Conservation (phyloP, 2,329 filamentous ascomycete species). For the Alternaria gansuensis region DNA sequence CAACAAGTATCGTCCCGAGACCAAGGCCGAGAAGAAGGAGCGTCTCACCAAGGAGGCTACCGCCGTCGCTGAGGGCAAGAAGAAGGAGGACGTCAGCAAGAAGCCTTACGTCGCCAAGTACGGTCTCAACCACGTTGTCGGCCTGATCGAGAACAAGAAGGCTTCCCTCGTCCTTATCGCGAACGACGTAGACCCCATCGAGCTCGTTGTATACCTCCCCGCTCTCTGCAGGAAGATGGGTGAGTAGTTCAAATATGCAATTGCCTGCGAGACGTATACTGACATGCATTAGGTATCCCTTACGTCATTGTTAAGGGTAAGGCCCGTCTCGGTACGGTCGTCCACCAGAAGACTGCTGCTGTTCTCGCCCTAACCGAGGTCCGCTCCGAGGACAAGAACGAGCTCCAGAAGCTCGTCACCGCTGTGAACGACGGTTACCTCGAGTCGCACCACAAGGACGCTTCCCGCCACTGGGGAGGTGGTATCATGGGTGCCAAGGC, state of each 20-base stretch:
- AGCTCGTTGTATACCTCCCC: conserved; percentile 98
- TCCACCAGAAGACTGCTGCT: conserved; percentile 99
- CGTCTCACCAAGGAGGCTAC: conserved; percentile 97
- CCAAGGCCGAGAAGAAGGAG: conserved; percentile 99
- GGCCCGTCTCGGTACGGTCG: conserved; percentile 96
- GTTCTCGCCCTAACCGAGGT: conserved; percentile 97
- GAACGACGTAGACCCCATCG: conserved; percentile 99
- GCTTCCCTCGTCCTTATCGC: conserved; percentile 96
- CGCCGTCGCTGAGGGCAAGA: conserved; percentile 98
- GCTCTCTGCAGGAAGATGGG: conserved; percentile 99
- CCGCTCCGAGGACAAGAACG: conserved; percentile 96
- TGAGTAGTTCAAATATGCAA: neutral
- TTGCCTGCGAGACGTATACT: neutral
- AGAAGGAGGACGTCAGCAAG: conserved; percentile 99
- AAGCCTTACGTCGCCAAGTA: conserved; percentile 99
- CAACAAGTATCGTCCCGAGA: conserved; percentile 99
- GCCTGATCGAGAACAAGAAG: conserved; percentile 86
- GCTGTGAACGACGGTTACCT: conserved; percentile 98
- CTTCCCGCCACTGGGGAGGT: conserved; percentile 95
- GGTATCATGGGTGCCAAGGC: conserved; percentile 99
- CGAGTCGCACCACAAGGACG: conserved; percentile 86
- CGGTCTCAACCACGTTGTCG: conserved; percentile 94
- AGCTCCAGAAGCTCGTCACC: conserved; percentile 95
- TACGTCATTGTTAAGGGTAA: conserved; percentile 99
- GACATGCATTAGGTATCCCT: conserved; percentile 62